Base-by-base conservation (phyloP, 306 rosid genomes). In the Citrullus mucosospermus region DNA sequence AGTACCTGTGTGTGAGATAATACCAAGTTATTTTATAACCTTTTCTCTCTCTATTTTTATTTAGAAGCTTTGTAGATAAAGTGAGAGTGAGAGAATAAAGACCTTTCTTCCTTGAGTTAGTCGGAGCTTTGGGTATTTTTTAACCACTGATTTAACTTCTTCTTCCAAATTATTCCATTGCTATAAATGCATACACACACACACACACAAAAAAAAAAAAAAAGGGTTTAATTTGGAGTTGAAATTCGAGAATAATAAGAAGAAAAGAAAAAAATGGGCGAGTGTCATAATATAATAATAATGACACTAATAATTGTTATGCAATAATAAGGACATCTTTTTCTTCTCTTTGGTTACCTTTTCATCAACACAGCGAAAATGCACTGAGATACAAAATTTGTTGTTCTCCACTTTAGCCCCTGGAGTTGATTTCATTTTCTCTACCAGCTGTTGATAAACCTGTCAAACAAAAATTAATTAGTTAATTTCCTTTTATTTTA, bases 301-400 rank as follows among this genome's bases (percentile, higher is more conserved):
- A 65, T 66, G 50, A 69, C 3, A 46, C 17, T 68, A 41, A 68
- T 69, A 18, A 58, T 56, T 39, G 55, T 39, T 3, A 20, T 70
- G 75, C 5, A 43, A 65, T 8, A 13, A 59, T 50, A 30, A 11
- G 16, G n/a, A 59, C 16, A 59, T 60, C 6, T 60, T 60, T 25
- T 8, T 11, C 20, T 3, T 5, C 1, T 2, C 20, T 15, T 6
- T 58, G 0, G 13, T 34, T 80, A 92, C 99, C 90, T 91, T 92
- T 86, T 95, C 99, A 59, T 95, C 99, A 79, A 95, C 99, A 78
- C 99, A 87, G 20, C 99, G 99, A 66, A 87, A 95, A 85, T 95
- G 99, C 65, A 95, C 97, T 72, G 99, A 92, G 79, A 91, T 77
- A 80, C 99, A 95, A 76, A 88, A 95, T 77, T 90, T 95, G 67